A percentile compares a stretch with the other conserved stretches of the same genome.
Conservation (phyloP, 768 basidiomycete genomes). For the Roridomyces roridus region DNA sequence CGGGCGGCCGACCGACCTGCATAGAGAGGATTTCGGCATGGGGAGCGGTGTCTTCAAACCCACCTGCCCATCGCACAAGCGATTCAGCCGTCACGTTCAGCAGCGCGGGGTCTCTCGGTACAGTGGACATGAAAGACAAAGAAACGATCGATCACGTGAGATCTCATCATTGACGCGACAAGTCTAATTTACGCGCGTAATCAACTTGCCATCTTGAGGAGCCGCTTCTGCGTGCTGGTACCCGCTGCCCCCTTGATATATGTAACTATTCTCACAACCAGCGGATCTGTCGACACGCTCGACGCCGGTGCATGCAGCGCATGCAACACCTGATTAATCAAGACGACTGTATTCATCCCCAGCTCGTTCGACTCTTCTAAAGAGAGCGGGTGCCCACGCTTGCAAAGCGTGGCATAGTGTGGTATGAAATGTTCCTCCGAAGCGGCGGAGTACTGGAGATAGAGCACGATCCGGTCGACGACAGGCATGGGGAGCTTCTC, state of each 20-base stretch:
- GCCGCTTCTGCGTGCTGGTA: too few species aligned
- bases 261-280: too few species aligned
- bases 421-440: constrained; percentile 45
- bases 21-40: not conserved
- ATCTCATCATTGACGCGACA: too few species aligned
- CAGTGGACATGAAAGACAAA: not conserved
- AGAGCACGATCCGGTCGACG: constrained; percentile 58
- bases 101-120: not conserved
- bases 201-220: too few species aligned
- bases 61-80: constrained; percentile 15
- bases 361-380: constrained; percentile 52
- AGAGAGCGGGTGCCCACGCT: constrained; percentile 44
- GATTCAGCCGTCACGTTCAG: constrained; percentile 21
- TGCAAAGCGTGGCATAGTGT: constrained; percentile 48
- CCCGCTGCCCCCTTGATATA: too few species aligned
- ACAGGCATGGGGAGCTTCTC: constrained; percentile 48
- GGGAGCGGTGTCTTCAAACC: not conserved
- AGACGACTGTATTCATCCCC: constrained; percentile 46
- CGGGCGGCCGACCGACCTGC: not conserved
- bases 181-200: too few species aligned
- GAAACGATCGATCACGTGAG: not conserved
- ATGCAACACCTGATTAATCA: constrained; percentile 21
- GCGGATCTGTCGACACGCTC: too few species aligned
- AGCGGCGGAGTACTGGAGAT: constrained; percentile 45
- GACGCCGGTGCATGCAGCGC: not conserved